Percentiles rank a stretch among this genome's conserved stretches.
Evolutionary conservation across 1,284 basidiomycete species (phyloP).

Genomic region (Cryptococcus maquisensis): DNA sequence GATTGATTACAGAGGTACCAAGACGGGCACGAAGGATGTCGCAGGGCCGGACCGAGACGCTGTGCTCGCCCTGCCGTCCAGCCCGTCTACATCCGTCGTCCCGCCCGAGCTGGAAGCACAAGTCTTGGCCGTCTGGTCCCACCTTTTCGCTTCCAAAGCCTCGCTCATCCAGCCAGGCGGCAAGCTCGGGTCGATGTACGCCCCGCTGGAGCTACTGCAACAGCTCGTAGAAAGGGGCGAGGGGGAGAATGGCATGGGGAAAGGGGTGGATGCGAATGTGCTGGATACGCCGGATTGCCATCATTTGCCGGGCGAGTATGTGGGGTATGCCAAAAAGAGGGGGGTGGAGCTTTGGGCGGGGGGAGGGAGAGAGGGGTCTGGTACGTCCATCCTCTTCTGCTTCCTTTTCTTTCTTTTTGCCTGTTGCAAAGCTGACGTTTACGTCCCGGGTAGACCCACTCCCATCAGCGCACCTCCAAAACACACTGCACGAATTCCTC

Average conservation of each 20-base stretch:
- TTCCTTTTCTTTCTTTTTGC: background rate
- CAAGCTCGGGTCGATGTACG: constrained; percentile 31
- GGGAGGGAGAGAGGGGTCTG: constrained; percentile 42
- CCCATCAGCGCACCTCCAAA: constrained; percentile 44
- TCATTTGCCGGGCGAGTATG: constrained; percentile 39
- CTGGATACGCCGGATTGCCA: constrained; percentile 48
- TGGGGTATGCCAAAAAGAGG: constrained; percentile 32
- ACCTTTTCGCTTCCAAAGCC: background rate
- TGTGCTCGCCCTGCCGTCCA: constrained; percentile 8
- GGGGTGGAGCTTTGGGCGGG: constrained; percentile 47
- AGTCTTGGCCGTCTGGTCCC: constrained; percentile 6
- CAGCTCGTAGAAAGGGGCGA: constrained; percentile 9
- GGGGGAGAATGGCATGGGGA: background rate
- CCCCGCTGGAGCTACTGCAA: constrained; percentile 24
- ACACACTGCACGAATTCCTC: constrained; percentile 44
- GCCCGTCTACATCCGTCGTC: constrained; percentile 12
- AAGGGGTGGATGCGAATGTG: constrained; percentile 29
- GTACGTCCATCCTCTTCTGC: constrained; percentile 20
- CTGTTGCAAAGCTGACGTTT: background rate
- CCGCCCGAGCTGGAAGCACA: constrained; percentile 12
- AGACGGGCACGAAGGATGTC: constrained; percentile 14
- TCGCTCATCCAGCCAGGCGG: background rate
- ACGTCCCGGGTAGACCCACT: constrained; percentile 36
- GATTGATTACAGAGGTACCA: constrained; percentile 38
- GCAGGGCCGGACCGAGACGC: background rate